Evolutionary conservation across 306 rosid species (phyloP).

Genomic region (cucumber (Cucumis sativus)): Cucumber_9930_V3 NC_026655.2:3131001-3131500

Average conservation of each 20-base stretch:
- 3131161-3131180: conserved; percentile 52
- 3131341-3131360: conserved; percentile 13
- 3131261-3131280: conserved; percentile 42
- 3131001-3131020: conserved; percentile 49
- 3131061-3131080: conserved; percentile 87
- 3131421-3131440: conserved; percentile 6
- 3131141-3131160: conserved; percentile 71
- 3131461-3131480: conserved; percentile 12
- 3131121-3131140: conserved; percentile 65
- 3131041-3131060: conserved; percentile 72
- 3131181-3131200: conserved; percentile 34
- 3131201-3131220: conserved; percentile 23
- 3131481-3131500: conserved; percentile 23
- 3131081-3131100: conserved; percentile 59
- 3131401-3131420: conserved; percentile 13
- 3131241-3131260: conserved; percentile 30
- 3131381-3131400: conserved; percentile 14
- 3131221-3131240: conserved; percentile 29
- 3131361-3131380: conserved; percentile 7
- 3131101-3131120: conserved; percentile 41
- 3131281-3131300: conserved; percentile 41
- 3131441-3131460: conserved; percentile 15
- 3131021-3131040: conserved; percentile 72
- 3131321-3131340: conserved; percentile 42
- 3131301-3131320: conserved; percentile 36